Conservation (phyloP, 2,329 filamentous ascomycete species). For the Plectosphaerella sp. region DNA sequence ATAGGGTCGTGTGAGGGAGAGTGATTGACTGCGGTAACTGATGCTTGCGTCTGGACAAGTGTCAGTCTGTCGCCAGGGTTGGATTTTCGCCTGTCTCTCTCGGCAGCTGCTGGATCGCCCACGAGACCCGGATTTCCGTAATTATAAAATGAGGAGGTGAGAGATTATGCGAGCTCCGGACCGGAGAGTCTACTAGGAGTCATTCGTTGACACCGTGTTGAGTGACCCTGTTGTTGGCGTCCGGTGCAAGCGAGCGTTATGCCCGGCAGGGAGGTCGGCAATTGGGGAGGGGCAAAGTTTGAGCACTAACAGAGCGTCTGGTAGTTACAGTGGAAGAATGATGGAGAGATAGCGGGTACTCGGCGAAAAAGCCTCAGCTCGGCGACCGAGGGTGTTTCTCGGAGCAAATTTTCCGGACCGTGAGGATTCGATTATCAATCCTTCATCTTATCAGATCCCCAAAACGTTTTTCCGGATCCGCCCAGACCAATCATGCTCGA, state of each 20-base stretch:
- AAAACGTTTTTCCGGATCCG: not conserved
- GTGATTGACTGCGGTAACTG: not conserved
- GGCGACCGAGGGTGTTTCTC: not conserved
- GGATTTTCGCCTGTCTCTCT: no score
- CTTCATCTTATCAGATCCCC: constrained; percentile 4
- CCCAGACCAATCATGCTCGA: not conserved
- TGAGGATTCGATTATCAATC: constrained; percentile 1
- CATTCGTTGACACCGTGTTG: not conserved
- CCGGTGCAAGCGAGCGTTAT: not conserved
- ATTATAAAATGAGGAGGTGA: not conserved
- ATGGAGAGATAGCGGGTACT: not conserved
- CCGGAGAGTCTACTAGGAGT: not conserved
- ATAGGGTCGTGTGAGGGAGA: not conserved
- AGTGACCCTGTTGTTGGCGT: not conserved
- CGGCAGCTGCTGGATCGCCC: no score
- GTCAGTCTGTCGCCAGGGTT: no score
- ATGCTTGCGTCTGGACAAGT: not conserved
- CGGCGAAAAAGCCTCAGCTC: not conserved
- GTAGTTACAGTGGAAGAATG: not conserved
- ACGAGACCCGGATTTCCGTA: not conserved
- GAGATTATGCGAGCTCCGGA: not conserved
- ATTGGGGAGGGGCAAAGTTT: not conserved
- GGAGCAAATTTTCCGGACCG: not conserved
- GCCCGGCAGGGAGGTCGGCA: not conserved
- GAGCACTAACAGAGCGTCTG: not conserved